These are phyloP conservation scores for Colletotrichum camelliae DNA, from an alignment of 2,329 filamentous ascomycete genomes.

Conservation along the genomic window DNA sequence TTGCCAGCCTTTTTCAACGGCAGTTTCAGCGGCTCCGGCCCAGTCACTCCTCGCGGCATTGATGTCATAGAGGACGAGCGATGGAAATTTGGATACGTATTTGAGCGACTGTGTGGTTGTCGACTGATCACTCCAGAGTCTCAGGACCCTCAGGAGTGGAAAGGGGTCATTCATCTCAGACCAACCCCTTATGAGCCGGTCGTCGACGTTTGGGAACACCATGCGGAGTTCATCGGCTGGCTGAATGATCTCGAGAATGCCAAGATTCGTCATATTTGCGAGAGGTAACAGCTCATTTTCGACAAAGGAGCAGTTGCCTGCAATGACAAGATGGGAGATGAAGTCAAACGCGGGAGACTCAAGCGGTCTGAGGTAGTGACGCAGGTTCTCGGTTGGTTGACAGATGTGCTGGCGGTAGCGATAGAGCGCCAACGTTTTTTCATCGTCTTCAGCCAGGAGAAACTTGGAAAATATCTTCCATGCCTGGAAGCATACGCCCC, in stretches of 20 bases:
- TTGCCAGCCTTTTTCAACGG: slow-evolving; percentile 38
- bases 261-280: slow-evolving; percentile 49
- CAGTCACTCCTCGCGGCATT: slow-evolving; percentile 41
- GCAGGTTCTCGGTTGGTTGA: slow-evolving; percentile 36
- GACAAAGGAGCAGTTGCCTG: slow-evolving; percentile 37
- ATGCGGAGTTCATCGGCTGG: slow-evolving; percentile 32
- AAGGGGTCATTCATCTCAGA: slow-evolving; percentile 46
- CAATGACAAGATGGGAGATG: slow-evolving; percentile 46
- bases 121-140: slow-evolving; percentile 47
- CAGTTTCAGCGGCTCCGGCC: slow-evolving; percentile 29
- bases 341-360: slow-evolving; percentile 41
- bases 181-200: slow-evolving; percentile 54
- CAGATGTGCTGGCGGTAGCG: slow-evolving; percentile 45
- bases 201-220: slow-evolving; percentile 43
- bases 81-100: slow-evolving; percentile 47
- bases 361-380: slow-evolving; percentile 42
- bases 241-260: slow-evolving; percentile 51
- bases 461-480: slow-evolving; percentile 45
- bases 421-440: slow-evolving; percentile 41
- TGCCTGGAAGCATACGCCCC: slow-evolving; percentile 42
- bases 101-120: slow-evolving; percentile 45
- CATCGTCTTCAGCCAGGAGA: slow-evolving; percentile 35
- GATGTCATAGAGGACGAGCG: slow-evolving; percentile 50
- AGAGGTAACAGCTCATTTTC: slow-evolving; percentile 46
- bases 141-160: slow-evolving; percentile 50